Evolutionary conservation across 2,329 filamentous ascomycete genomes (phyloP).

Genomic region (Tolypocladium nubicola): DNA sequence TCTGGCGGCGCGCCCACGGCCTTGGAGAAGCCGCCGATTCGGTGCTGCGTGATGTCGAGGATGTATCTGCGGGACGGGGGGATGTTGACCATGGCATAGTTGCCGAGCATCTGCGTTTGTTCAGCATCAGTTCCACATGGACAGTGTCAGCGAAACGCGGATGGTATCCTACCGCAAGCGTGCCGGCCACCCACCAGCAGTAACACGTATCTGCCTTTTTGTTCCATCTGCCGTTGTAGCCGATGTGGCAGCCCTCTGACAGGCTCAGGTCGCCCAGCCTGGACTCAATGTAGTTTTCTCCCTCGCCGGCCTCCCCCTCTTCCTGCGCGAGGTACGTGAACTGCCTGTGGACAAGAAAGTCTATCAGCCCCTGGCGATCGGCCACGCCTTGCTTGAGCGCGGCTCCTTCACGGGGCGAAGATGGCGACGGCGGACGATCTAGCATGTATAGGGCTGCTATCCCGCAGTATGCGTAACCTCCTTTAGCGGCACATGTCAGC

Average conservation of each 20-base stretch:
- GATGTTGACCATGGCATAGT: slow-evolving; percentile 46
- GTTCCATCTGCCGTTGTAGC: slow-evolving; percentile 84
- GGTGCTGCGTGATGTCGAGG: slow-evolving; percentile 75
- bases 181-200: slow-evolving; percentile 77
- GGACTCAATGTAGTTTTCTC: slow-evolving; percentile 25
- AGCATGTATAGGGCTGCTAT: slow-evolving; percentile 69
- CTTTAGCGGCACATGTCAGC: slow-evolving; percentile 26
- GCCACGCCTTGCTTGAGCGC: slow-evolving; percentile 24
- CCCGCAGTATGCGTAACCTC: slow-evolving; percentile 86
- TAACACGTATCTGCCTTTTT: slow-evolving; percentile 95
- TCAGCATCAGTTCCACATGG: neutral
- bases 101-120: slow-evolving; percentile 42
- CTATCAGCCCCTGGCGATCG: slow-evolving; percentile 20
- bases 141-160: slow-evolving; percentile 15
- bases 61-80: slow-evolving; percentile 64
- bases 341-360: slow-evolving; percentile 57
- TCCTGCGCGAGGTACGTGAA: slow-evolving; percentile 45
- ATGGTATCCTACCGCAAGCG: slow-evolving; percentile 34
- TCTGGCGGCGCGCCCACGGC: slow-evolving; percentile 57
- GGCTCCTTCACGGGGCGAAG: slow-evolving; percentile 7
- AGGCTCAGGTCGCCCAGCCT: slow-evolving; percentile 24
- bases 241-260: slow-evolving; percentile 39
- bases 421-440: slow-evolving; percentile 41
- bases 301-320: slow-evolving; percentile 33
- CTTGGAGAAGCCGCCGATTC: slow-evolving; percentile 77